phyloP scores from a whole-genome alignment of 1,284 basidiomycete genomes.

The Rhodotorula glutinis region DNA sequence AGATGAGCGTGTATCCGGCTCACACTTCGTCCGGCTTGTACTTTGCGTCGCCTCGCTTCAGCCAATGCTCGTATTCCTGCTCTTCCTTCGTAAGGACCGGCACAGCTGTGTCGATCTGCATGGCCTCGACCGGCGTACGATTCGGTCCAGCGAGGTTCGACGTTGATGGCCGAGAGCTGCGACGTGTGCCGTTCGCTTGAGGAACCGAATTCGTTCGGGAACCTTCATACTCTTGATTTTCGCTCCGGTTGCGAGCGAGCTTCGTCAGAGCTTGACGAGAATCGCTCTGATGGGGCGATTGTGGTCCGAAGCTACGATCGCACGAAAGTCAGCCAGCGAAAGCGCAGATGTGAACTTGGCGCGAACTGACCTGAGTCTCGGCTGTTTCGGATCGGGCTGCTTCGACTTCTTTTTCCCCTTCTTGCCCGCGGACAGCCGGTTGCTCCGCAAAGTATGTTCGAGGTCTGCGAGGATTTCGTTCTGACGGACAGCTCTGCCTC shows the following conservation, averaged over 20 bases:
- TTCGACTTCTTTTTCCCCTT: not conserved
- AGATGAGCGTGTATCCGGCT: not conserved
- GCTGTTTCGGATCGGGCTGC: not conserved
- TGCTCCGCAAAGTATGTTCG: not conserved
- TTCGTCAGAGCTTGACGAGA: not conserved
- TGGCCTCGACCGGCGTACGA: too few relatives aligned
- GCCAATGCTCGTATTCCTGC: not conserved
- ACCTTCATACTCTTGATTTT: too few relatives aligned
- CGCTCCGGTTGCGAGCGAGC: too few relatives aligned
- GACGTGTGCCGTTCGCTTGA: not conserved
- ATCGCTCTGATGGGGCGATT: too few relatives aligned
- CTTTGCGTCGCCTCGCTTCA: not conserved
- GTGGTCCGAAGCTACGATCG: too few relatives aligned
- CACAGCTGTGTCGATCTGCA: not conserved
- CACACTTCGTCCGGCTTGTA: conserved; percentile 20
- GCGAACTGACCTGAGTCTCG: not conserved
- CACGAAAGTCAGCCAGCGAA: too few relatives aligned
- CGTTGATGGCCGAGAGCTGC: not conserved
- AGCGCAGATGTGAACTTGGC: too few relatives aligned
- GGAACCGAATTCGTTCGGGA: too few relatives aligned
- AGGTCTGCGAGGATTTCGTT: not conserved
- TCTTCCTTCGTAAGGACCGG: not conserved
- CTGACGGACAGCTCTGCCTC: too few relatives aligned
- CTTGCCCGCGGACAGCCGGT: not conserved
- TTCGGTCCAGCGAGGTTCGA: not conserved